Evolutionary conservation across 129 eudicot species (phyloP), one percentile per base, ranked within the genome.

Genomic region (Ambrosia trifida): DNA sequence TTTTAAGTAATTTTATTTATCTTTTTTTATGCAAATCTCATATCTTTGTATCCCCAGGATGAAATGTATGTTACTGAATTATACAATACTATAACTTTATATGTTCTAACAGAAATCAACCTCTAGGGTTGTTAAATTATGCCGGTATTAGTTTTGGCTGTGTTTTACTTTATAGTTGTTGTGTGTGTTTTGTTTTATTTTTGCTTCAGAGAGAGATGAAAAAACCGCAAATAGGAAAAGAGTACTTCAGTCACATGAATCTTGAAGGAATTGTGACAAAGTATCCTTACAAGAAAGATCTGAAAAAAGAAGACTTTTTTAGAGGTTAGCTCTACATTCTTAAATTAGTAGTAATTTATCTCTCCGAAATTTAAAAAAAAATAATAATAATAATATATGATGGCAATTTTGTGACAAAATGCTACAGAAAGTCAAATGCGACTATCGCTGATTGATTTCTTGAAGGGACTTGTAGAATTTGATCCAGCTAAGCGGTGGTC

Each of bases 401-500:
- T 50, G 64, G 18, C 16, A 20, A 50, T 77, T 20, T 51, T 68
- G 50, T 73, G 41, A 68, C 16, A 9, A 49, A 18, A 72, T 74
- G 33, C 65, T 65, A 51, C 97, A 95, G 99, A 95, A 71, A 81
- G 84, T 81, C 94, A 83, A 78, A 71, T 78, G 72, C 88, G 99
- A 65, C 82, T 90, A 64, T 88, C 97, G 20, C 87, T 95, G 69
- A 79, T 88, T 82, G 99, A 95, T 88, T 95, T 95, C 79, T 80
- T 95, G 83, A 95, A 83, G 84, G 99, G 99, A 56, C 91, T 95
- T 54, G 91, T 95, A 66, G 97, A 90, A 75, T 90, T 95, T 76
- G 97, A 95, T 88, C 99, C 99, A 64, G 91, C 87, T 51, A 95
- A 88, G 70, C 84, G 99, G 72, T 95, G 99, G 99, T 90, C 99